Base-by-base conservation (phyloP, 352 stramenopile genomes). In the Phytopythium aichiense region DNA sequence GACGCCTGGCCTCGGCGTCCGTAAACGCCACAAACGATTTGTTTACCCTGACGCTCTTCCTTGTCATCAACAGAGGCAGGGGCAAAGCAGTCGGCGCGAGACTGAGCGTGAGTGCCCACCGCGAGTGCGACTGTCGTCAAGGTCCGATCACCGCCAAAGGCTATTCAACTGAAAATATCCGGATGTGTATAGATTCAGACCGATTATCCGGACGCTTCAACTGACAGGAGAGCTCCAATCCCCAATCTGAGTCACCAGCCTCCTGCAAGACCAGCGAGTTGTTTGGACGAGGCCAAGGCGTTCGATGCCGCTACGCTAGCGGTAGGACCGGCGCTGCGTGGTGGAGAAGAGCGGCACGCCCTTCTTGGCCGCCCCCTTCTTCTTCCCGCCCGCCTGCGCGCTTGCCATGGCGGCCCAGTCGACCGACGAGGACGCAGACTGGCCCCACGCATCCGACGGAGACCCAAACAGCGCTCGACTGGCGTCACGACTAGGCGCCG, bases 261-360 rank as follows among this genome's bases (percentile, higher is more conserved):
- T n/a, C 42, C 11, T 15, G 2, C 15, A 25, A 22, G 42, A 3
- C 42, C 22, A 1, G 20, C 3, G 18, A 6, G 4, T 25, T 5
- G 18, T 22, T 9, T 7, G 4, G 42, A 25, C 42, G 18, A 11
- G 42, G 28, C 42, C 22, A 7, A 11, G 23, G n/a, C 13, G 48
- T 16, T 18, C 25, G 15, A 16, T 37, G 15, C 13, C 48, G 7
- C 48, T 54, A 12, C 15, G 2, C 69, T 69, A 92, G 61, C 83
- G 83, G 56, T 92, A 92, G 37, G 83, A 92, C 12, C 83, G 79
- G 33, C 81, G 79, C 64, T 92, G 83, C 20, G 71, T 76, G 7
- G 83, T 92, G 0, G 83, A 91, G 49, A 92, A 92, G 7, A 92
- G 58, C 11, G 70, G 70, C 31, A 86, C 73, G n/a, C 80, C 81